Percentiles rank a stretch among this genome's conserved stretches.
phyloP scores from a whole-genome alignment of 2,329 filamentous ascomycete species.

The Colletotrichum costaricense region DNA sequence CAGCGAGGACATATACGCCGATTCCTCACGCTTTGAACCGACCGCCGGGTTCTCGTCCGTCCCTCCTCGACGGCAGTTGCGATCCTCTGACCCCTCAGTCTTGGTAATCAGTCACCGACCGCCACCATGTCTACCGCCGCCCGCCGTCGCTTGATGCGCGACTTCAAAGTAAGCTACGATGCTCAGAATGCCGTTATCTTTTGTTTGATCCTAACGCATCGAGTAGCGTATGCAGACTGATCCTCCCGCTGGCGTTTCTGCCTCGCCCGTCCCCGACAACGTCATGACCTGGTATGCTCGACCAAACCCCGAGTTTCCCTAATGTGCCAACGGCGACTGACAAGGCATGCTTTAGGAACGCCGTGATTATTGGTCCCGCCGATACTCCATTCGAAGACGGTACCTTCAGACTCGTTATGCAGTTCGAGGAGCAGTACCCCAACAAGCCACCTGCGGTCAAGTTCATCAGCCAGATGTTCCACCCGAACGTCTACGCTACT shows the following conservation, averaged over 20 bases:
- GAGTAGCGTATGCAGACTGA: slow-evolving; percentile 97
- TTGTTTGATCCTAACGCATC: slow-evolving; percentile 12
- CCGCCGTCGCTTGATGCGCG: slow-evolving; percentile 95
- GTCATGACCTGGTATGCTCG: slow-evolving; percentile 89
- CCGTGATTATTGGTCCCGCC: slow-evolving; percentile 95
- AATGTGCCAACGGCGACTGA: slow-evolving; percentile 2
- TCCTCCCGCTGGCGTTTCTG: slow-evolving; percentile 94
- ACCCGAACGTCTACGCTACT: slow-evolving; percentile 97
- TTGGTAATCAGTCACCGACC: slow-evolving; percentile 27
- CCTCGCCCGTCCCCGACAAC: slow-evolving; percentile 94
- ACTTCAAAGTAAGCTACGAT: slow-evolving; percentile 83
- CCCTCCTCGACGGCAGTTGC: slow-evolving; percentile 3
- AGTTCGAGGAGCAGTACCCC: slow-evolving; percentile 98
- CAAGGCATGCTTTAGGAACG: slow-evolving; percentile 75
- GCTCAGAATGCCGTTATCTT: not conserved
- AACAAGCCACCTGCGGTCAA: slow-evolving; percentile 98
- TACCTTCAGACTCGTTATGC: slow-evolving; percentile 97
- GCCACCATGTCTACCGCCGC: slow-evolving; percentile 84
- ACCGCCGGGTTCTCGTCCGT: not conserved
- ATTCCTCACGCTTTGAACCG: not conserved
- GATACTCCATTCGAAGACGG: slow-evolving; percentile 99
- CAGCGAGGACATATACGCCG: not conserved
- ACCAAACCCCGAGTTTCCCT: not conserved
- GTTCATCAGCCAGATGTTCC: slow-evolving; percentile 99
- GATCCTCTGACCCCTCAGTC: slow-evolving; percentile 12